Percentiles rank a stretch among this genome's conserved stretches.
Evolutionary conservation across 441 rosid genomes (phyloP).

Genomic region (Dalechampia spathulata): DNA sequence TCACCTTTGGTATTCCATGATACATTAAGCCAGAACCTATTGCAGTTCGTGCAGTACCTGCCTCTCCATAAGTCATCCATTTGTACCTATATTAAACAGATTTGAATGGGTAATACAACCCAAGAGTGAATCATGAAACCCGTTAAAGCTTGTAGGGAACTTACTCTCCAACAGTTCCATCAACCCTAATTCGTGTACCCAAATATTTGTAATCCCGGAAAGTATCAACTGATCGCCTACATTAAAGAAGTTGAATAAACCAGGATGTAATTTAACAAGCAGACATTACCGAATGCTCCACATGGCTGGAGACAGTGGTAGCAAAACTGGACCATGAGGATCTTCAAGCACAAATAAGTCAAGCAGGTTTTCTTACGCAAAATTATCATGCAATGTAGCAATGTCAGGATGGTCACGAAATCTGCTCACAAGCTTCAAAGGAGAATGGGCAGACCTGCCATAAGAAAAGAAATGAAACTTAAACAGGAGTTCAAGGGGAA

Average conservation of each 20-base stretch:
- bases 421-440: slow-evolving; percentile 70
- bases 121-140: slow-evolving; percentile 6
- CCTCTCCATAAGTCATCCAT: slow-evolving; percentile 99
- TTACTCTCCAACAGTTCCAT: slow-evolving; percentile 98
- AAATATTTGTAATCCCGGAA: slow-evolving; percentile 81
- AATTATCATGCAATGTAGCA: slow-evolving; percentile 90
- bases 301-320: neutral
- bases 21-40: slow-evolving; percentile 77
- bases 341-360: slow-evolving; percentile 5
- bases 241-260: slow-evolving; percentile 17
- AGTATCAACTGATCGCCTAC: slow-evolving; percentile 67
- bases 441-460: slow-evolving; percentile 74
- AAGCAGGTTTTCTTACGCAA: slow-evolving; percentile 50
- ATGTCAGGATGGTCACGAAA: slow-evolving; percentile 87
- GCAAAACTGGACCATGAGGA: slow-evolving; percentile 9
- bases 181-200: slow-evolving; percentile 79
- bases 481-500: slow-evolving; percentile 5
- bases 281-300: neutral
- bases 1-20: slow-evolving; percentile 71
- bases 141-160: slow-evolving; percentile 22
- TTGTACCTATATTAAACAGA: slow-evolving; percentile 47
- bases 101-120: slow-evolving; percentile 8
- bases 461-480: neutral
- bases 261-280: slow-evolving; percentile 2
- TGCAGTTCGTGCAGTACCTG: slow-evolving; percentile 76